Base-by-base conservation (phyloP, 768 basidiomycete genomes). In the Austroboletus festivus region DNA sequence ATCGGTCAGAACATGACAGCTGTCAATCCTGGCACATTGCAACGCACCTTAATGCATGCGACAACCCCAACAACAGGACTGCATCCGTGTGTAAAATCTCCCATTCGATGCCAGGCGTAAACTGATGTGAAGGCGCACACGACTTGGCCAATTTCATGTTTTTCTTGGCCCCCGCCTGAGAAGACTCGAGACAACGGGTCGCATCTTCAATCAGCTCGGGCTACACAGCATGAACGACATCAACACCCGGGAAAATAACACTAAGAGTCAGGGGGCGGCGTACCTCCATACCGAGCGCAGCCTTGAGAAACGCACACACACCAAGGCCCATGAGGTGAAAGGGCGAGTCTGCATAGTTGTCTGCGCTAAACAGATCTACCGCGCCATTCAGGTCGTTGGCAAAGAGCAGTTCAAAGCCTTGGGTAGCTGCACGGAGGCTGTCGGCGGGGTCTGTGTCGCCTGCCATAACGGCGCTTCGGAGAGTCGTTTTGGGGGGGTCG, bases 251-350 rank as follows among this genome's bases (percentile, higher is more conserved):
- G 12, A 12, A 8, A 2, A 28, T 11, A 31, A 18, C 35, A 11
- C 6, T 4, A 4, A 4, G 16, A 5, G 6, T 4, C 16, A 7
- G 6, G 19, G 4, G 35, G 6, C 6, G 28, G 12, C 50, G 12
- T 31, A 83, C 85, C 77, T 91, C 89, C 81, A 89, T 81, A n/a
- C 86, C 85, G 13, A 90, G 68, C 1, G 84, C 86, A 0, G 87
- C 89, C 63, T 89, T 83, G 38, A 90, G 69, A 55, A 90, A 90
- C 1, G 80, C 78, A 49, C 82, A 83, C 0, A 84, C 81, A 15
- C 87, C 89, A 0, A 80, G 69, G 1, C 89, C 89, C 49, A 90
- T 72, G 18, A 79, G 71, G 63, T 91, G 88, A 58, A 88, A 85
- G 0, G 89, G 81, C 33, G 84, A 83, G 30, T 79, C 73, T 9